phyloP scores from a whole-genome alignment of 345 rosid species.

The Arabidopsis arenosa region DNA sequence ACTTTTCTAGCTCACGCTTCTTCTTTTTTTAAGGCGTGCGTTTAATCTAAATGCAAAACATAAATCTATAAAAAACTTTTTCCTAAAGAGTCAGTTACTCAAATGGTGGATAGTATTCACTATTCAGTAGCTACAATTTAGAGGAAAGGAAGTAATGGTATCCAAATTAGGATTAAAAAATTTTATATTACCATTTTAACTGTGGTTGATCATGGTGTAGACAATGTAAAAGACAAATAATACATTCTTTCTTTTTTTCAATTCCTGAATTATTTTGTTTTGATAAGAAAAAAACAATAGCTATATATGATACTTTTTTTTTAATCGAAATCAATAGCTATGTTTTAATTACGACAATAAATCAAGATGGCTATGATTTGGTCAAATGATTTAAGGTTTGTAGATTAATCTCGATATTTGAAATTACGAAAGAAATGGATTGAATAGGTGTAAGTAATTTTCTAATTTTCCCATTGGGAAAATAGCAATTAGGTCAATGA shows the following conservation, averaged over 20 bases:
- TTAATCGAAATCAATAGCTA: not conserved
- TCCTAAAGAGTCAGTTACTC: not conserved
- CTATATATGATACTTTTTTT: no score
- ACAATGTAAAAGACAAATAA: no score
- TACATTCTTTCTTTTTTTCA: no score
- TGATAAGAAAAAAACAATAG: no score
- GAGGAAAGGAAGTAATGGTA: no score
- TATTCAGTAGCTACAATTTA: not conserved
- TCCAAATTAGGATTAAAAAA: no score
- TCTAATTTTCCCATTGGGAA: constrained; percentile 26
- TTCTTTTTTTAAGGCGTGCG: not conserved
- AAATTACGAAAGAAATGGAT: not conserved
- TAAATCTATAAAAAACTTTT: not conserved
- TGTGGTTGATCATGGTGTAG: not conserved
- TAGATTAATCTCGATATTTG: not conserved
- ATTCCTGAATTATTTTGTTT: no score
- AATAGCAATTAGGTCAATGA: constrained; percentile 34
- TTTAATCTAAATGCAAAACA: constrained; percentile 4
- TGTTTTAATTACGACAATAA: not conserved
- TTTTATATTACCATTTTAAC: no score
- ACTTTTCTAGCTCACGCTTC: not conserved
- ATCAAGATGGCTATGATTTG: not conserved
- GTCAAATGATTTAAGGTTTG: constrained; percentile 29
- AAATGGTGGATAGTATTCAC: not conserved
- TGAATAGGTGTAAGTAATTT: not conserved